phyloP scores from a whole-genome alignment of 2,329 filamentous ascomycete genomes.

The Apiospora sp. region DNA sequence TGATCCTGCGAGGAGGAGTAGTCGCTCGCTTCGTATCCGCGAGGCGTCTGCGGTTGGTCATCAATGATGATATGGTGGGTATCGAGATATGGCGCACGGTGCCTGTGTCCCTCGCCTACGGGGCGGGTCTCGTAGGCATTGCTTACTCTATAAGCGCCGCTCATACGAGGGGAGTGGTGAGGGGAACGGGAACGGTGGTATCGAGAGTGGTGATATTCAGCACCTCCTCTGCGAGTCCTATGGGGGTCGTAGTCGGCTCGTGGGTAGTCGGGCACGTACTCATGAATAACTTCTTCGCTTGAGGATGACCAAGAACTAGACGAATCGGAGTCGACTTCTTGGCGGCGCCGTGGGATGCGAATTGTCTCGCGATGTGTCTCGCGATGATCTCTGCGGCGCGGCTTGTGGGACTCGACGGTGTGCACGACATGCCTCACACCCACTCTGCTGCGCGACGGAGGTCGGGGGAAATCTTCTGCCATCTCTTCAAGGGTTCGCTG shows the following conservation, averaged over 20 bases:
- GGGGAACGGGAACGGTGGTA: neutral
- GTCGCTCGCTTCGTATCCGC: neutral
- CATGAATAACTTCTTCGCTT: neutral
- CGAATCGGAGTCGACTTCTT: neutral
- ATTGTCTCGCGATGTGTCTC: neutral
- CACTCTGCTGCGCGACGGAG: neutral
- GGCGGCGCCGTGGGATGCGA: neutral
- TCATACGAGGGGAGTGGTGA: neutral
- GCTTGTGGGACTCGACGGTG: neutral
- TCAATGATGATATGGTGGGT: neutral
- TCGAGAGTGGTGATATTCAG: neutral
- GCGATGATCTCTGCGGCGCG: neutral
- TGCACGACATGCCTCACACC: neutral
- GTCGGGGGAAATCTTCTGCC: neutral
- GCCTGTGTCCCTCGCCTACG: neutral
- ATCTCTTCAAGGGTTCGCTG: neutral
- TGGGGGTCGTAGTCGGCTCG: neutral
- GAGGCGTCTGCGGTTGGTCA: neutral
- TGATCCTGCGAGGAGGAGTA: neutral
- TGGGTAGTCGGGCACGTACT: neutral
- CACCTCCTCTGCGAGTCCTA: neutral
- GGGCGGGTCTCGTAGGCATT: neutral
- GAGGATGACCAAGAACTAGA: neutral
- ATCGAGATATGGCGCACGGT: neutral
- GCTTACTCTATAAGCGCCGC: neutral